Percentiles rank a stretch among this genome's conserved stretches.
These are phyloP conservation scores for Anisodus tanguticus DNA, from an alignment of 257 asterid genomes.

Conservation along the genomic window DNA sequence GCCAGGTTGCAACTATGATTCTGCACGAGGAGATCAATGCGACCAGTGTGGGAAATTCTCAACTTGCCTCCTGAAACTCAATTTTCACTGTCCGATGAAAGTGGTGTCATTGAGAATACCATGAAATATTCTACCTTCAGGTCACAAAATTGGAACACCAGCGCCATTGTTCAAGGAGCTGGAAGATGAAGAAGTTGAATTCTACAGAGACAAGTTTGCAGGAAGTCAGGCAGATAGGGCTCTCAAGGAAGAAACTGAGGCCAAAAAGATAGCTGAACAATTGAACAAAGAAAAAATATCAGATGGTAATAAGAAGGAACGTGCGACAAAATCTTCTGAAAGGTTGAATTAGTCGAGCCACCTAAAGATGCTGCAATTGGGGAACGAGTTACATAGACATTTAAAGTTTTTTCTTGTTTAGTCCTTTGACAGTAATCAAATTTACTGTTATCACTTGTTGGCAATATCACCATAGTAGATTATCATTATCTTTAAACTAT, in stretches of 20 bases:
- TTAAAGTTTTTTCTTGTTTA: neutral
- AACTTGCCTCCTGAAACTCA: slow-evolving; percentile 64
- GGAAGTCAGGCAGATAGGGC: slow-evolving; percentile 95
- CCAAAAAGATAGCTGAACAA: slow-evolving; percentile 50
- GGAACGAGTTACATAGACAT: too few relatives aligned
- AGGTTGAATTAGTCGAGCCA: too few relatives aligned
- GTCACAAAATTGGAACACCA: slow-evolving; percentile 88
- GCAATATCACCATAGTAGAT: too few relatives aligned
- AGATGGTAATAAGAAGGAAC: slow-evolving; percentile 62
- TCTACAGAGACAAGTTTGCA: slow-evolving; percentile 65
- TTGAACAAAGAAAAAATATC: slow-evolving; percentile 67
- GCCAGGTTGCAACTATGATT: slow-evolving; percentile 73
- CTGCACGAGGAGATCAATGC: slow-evolving; percentile 97
- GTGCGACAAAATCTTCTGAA: too few relatives aligned
- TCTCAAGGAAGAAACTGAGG: slow-evolving; percentile 58
- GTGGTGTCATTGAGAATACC: slow-evolving; percentile 73
- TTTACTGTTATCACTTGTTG: too few relatives aligned
- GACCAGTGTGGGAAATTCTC: slow-evolving; percentile 87
- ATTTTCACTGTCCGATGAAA: slow-evolving; percentile 72
- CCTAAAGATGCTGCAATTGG: too few relatives aligned
- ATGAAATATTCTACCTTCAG: slow-evolving; percentile 81
- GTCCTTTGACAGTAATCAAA: neutral
- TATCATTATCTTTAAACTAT: too few relatives aligned
- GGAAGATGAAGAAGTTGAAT: slow-evolving; percentile 78
- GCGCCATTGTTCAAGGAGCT: slow-evolving; percentile 74